Conservation (phyloP, 2,329 filamentous ascomycete species). For the Ilyonectria mors-panacis region DNA sequence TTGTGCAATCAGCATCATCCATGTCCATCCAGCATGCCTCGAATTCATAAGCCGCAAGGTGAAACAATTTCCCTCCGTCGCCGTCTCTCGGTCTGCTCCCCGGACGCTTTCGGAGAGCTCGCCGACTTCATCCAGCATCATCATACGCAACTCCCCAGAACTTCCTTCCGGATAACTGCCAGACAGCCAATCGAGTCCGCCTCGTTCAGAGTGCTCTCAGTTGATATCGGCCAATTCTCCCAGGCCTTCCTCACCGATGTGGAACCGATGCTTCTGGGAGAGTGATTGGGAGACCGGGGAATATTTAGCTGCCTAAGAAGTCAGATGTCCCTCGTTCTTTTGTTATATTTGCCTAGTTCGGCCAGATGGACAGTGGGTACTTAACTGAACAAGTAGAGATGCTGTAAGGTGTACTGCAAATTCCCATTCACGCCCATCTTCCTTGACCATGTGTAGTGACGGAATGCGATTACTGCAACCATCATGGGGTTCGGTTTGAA, state of each 20-base stretch:
- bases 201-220: not conserved
- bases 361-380: not conserved
- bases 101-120: not conserved
- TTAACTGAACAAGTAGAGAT: too few species aligned
- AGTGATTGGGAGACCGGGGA: not conserved
- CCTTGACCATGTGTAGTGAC: too few species aligned
- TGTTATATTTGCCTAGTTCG: not conserved
- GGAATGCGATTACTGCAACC: too few species aligned
- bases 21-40: not conserved
- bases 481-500: too few species aligned
- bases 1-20: slow-evolving; percentile 6
- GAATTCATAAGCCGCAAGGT: not conserved
- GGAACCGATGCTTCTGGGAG: not conserved
- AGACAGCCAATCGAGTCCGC: not conserved
- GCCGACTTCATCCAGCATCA: not conserved
- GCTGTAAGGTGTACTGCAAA: too few species aligned
- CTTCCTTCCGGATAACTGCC: not conserved
- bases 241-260: not conserved
- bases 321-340: not conserved
- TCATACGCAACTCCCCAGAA: slow-evolving; percentile 3
- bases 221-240: not conserved
- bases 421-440: too few species aligned
- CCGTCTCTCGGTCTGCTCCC: not conserved
- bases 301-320: not conserved
- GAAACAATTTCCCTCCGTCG: not conserved